A percentile compares a stretch with the other conserved stretches of the same genome.
These are phyloP conservation scores for Leccinellum rugosiceps DNA, from an alignment of 768 basidiomycete genomes.

Conservation along the genomic window DNA sequence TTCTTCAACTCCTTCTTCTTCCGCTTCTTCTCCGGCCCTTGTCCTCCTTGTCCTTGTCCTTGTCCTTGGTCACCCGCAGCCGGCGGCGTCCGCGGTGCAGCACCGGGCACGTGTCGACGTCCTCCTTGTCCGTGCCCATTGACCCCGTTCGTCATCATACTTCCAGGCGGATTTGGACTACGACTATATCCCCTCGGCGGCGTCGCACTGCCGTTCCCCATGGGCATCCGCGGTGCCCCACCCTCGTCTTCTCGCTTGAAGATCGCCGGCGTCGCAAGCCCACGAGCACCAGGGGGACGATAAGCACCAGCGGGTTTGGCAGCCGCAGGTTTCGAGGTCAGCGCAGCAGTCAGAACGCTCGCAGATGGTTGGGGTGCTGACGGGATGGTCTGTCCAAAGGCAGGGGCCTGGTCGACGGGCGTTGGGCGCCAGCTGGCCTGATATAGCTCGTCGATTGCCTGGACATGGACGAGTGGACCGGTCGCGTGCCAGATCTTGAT, in stretches of 20 bases:
- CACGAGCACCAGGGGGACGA: conserved; percentile 90
- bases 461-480: conserved; percentile 82
- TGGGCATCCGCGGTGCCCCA: conserved; percentile 52
- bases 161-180: conserved; percentile 53
- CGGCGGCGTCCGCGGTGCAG: conserved; percentile 50
- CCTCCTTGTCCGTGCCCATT: conserved; percentile 30
- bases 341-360: conserved; percentile 49
- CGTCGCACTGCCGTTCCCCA: conserved; percentile 52
- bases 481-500: conserved; percentile 95
- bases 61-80: conserved; percentile 36
- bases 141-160: conserved; percentile 35
- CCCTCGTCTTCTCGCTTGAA: conserved; percentile 94
- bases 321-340: conserved; percentile 51
- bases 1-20: conserved; percentile 62
- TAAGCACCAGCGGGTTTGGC: conserved; percentile 83
- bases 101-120: conserved; percentile 65
- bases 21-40: conserved; percentile 36
- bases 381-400: conserved; percentile 67
- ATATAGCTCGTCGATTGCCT: conserved; percentile 84
- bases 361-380: conserved; percentile 62
- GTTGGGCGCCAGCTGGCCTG: conserved; percentile 83
- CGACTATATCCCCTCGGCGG: conserved; percentile 60
- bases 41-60: conserved; percentile 22
- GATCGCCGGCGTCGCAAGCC: conserved; percentile 80
- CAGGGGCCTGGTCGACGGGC: conserved; percentile 58